Conservation (phyloP, 2,329 filamentous ascomycete genomes). For the Plectosphaerella cucumerina region DNA sequence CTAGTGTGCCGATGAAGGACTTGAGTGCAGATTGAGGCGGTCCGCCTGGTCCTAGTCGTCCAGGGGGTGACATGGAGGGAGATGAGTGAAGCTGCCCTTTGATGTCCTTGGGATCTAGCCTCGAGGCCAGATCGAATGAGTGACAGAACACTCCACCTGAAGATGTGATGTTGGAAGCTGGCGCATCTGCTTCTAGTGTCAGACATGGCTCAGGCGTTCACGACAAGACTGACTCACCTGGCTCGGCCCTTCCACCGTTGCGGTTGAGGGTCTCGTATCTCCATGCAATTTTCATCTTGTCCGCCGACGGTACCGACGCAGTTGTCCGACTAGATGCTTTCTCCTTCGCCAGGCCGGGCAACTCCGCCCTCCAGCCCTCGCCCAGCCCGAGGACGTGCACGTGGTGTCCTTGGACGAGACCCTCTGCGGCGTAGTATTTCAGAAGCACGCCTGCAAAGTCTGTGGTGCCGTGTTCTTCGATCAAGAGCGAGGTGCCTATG, state of each 20-base stretch:
- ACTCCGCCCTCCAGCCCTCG: slow-evolving; percentile 75
- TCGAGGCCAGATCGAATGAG: slow-evolving; percentile 66
- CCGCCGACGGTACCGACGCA: slow-evolving; percentile 39
- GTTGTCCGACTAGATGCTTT: slow-evolving; percentile 32
- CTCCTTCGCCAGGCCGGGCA: slow-evolving; percentile 65
- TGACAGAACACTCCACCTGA: slow-evolving; percentile 57
- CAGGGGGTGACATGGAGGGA: slow-evolving; percentile 25
- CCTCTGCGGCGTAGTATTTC: slow-evolving; percentile 89
- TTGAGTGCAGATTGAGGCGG: slow-evolving; percentile 51
- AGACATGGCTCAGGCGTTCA: background rate
- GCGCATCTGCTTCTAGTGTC: slow-evolving; percentile 13
- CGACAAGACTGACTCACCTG: slow-evolving; percentile 8
- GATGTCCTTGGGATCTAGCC: slow-evolving; percentile 45
- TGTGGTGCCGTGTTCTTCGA: slow-evolving; percentile 89
- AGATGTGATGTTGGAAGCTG: background rate
- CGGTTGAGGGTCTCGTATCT: slow-evolving; percentile 72
- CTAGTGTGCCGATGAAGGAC: slow-evolving; percentile 57
- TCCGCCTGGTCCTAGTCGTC: slow-evolving; percentile 11
- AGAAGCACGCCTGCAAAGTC: slow-evolving; percentile 85
- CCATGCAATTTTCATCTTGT: slow-evolving; percentile 99
- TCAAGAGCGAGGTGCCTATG: slow-evolving; percentile 72
- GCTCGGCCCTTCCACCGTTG: slow-evolving; percentile 31
- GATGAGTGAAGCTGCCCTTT: slow-evolving; percentile 48
- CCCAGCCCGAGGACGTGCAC: slow-evolving; percentile 80
- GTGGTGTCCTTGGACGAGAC: slow-evolving; percentile 83